Conservation (phyloP, 768 basidiomycete genomes). For the Boletus sp. region DNA sequence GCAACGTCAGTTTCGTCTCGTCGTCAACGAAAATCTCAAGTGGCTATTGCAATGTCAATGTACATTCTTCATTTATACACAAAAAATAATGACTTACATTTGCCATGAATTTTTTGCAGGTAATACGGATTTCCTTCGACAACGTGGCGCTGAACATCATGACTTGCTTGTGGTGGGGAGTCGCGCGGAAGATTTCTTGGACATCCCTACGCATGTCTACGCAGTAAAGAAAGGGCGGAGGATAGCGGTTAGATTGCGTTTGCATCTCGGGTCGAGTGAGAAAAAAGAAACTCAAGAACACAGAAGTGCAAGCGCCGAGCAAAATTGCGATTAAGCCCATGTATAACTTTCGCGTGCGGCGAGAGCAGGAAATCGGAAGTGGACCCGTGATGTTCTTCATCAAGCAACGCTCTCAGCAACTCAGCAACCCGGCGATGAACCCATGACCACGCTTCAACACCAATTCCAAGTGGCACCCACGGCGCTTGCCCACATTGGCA, state of each 20-base stretch:
- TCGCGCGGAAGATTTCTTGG: constrained; percentile 99
- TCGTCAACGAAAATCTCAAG: constrained; percentile 99
- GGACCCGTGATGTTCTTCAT: constrained; percentile 37
- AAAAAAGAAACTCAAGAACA: constrained; percentile 50
- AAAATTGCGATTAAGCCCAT: constrained; percentile 12
- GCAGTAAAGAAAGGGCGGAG: constrained; percentile 47
- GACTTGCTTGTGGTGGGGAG: constrained; percentile 99
- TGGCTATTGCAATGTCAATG: constrained; percentile 54
- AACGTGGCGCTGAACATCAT: constrained; percentile 99
- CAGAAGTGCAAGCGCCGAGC: constrained; percentile 17
- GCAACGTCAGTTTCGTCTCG: constrained; percentile 96
- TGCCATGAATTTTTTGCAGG: constrained; percentile 99
- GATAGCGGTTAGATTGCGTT: constrained; percentile 63
- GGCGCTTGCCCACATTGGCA: constrained; percentile 41
- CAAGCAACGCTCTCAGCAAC: constrained; percentile 35
- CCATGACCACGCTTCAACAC: constrained; percentile 40
- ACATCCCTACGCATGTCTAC: constrained; percentile 99
- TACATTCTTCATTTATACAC: background rate
- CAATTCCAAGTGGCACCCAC: constrained; percentile 38
- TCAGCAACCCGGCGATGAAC: constrained; percentile 36
- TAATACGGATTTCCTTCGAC: constrained; percentile 93
- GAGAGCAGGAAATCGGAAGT: constrained; percentile 35
- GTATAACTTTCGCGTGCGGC: constrained; percentile 23
- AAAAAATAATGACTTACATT: constrained; percentile 60
- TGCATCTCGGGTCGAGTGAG: constrained; percentile 49